These are phyloP conservation scores for Anthoceros angustus DNA, from an alignment of 225 moss, liverwort and hornwort species.

Conservation along the genomic window DNA sequence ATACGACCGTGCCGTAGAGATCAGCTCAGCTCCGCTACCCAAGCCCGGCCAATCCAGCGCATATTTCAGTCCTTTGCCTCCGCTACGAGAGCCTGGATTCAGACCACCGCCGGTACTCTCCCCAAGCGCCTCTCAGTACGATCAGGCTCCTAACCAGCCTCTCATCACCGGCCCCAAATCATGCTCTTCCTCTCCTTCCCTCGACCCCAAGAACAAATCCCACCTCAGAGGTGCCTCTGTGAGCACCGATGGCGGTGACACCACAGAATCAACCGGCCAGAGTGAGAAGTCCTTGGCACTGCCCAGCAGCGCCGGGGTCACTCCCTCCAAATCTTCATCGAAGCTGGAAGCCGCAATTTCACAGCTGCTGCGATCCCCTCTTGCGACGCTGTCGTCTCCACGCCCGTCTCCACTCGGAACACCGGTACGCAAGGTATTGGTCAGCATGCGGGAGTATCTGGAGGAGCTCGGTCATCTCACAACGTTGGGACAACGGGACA, in stretches of 20 bases:
- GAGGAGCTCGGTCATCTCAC: neutral
- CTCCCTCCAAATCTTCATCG: neutral
- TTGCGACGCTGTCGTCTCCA: neutral
- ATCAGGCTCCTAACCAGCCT: neutral
- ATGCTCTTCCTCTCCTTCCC: neutral
- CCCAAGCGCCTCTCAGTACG: neutral
- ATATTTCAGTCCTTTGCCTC: neutral
- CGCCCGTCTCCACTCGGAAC: neutral
- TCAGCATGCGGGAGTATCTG: neutral
- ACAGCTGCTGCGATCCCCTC: slow-evolving; percentile 4
- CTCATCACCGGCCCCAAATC: slow-evolving; percentile 1
- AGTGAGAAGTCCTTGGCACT: neutral
- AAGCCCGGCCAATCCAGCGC: neutral
- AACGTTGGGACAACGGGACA: neutral
- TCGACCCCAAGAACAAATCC: neutral
- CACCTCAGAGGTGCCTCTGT: neutral
- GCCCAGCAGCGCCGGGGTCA: neutral
- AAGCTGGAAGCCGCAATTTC: neutral
- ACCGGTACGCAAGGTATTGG: neutral
- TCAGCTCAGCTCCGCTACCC: neutral
- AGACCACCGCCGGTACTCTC: neutral
- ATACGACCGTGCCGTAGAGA: neutral
- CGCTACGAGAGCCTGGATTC: neutral
- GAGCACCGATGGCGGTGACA: neutral
- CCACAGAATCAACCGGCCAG: neutral